These are phyloP conservation scores for Ophiosphaerella herpotricha DNA, from an alignment of 2,329 filamentous ascomycete genomes.

Conservation along the genomic window DNA sequence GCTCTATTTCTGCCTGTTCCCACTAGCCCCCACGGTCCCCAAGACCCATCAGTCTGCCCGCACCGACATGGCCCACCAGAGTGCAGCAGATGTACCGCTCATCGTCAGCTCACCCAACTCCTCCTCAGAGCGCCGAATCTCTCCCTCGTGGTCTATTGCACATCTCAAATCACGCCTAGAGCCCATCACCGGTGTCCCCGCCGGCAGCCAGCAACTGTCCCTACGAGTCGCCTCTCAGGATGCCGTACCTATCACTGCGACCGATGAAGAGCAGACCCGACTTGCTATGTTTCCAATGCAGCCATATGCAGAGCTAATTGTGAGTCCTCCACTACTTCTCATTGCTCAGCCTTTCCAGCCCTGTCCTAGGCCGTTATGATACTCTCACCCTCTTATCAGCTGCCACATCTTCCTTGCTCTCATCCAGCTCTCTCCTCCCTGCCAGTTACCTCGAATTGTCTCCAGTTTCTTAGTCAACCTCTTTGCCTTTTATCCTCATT, in stretches of 20 bases:
- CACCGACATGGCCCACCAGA: conserved; percentile 39
- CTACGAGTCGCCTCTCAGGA: conserved; percentile 69
- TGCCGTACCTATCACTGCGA: conserved; percentile 67
- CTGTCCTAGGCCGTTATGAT: conserved; percentile 11
- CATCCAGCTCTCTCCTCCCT: conserved; percentile 13
- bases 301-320: conserved; percentile 78
- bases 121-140: conserved; percentile 86
- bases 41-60: conserved; percentile 4
- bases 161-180: conserved; percentile 88
- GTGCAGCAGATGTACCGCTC: conserved; percentile 74
- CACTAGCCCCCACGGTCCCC: conserved; percentile 12
- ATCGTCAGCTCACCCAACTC: conserved; percentile 76
- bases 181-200: conserved; percentile 88
- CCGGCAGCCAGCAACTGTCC: conserved; percentile 74
- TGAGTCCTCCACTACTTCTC: conserved; percentile 57
- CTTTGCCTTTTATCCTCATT: conserved; percentile 12
- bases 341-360: conserved; percentile 21
- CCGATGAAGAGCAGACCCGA: conserved; percentile 72
- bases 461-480: conserved; percentile 10
- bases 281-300: conserved; percentile 69
- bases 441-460: conserved; percentile 7
- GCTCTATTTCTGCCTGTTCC: conserved; percentile 11
- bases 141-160: conserved; percentile 86
- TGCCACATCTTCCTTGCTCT: conserved; percentile 35
- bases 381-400: conserved; percentile 31